Conservation (phyloP, 495 filamentous ascomycete genomes). For the Neurospora sp. region DNA sequence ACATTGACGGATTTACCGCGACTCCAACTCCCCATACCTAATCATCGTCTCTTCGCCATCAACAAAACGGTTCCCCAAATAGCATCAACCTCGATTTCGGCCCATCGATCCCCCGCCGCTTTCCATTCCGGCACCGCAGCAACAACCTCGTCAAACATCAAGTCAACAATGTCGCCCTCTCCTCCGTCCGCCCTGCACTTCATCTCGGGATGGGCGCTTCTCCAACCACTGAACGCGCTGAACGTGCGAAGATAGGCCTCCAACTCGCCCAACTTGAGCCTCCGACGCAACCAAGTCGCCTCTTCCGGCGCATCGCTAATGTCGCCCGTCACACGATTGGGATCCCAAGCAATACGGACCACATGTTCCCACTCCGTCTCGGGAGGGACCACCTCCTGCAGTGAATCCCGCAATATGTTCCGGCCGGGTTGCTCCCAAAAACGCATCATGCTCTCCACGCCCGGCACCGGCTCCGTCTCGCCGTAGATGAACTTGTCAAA, state of each 20-base stretch:
- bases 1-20: not conserved
- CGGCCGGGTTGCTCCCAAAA: slow-evolving; percentile 54
- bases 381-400: slow-evolving; percentile 40
- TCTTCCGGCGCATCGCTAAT: slow-evolving; percentile 30
- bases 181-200: slow-evolving; percentile 39
- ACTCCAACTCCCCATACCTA: not conserved
- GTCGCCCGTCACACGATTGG: slow-evolving; percentile 20
- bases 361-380: slow-evolving; percentile 40
- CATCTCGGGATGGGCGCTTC: slow-evolving; percentile 32
- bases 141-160: slow-evolving; percentile 44
- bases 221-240: slow-evolving; percentile 46
- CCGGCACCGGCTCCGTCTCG: slow-evolving; percentile 28
- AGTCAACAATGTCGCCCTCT: slow-evolving; percentile 43
- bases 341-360: slow-evolving; percentile 47
- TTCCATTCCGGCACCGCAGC: slow-evolving; percentile 40
- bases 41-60: slow-evolving; percentile 36
- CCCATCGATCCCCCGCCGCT: slow-evolving; percentile 34
- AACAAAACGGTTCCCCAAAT: slow-evolving; percentile 49
- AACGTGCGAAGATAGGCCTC: slow-evolving; percentile 49
- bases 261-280: slow-evolving; percentile 41
- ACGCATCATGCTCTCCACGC: slow-evolving; percentile 39
- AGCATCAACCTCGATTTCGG: slow-evolving; percentile 37
- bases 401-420: slow-evolving; percentile 38
- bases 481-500: slow-evolving; percentile 40
- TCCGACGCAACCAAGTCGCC: slow-evolving; percentile 40